Percentiles rank a stretch among this genome's conserved stretches.
Evolutionary conservation across 1,139 yeast species (phyloP).

Genomic region (Citeromyces hawaiiensis): DNA sequence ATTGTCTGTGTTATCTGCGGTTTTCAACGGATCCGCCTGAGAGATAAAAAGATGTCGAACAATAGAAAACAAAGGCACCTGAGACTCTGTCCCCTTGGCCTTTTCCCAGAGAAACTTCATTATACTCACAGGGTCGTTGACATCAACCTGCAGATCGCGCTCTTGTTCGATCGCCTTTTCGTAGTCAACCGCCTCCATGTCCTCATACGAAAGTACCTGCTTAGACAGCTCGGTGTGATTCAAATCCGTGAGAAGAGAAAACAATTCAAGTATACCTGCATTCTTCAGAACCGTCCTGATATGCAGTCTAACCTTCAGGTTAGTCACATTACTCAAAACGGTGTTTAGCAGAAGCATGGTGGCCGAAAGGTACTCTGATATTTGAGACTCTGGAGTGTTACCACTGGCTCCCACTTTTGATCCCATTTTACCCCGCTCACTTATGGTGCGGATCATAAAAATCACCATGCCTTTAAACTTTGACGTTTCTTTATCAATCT

Average conservation of each 20-base stretch:
- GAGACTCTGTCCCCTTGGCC: slow-evolving; percentile 59
- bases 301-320: slow-evolving; percentile 56
- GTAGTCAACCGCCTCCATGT: slow-evolving; percentile 57
- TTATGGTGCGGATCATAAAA: slow-evolving; percentile 59
- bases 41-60: slow-evolving; percentile 71
- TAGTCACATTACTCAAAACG: slow-evolving; percentile 52
- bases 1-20: slow-evolving; percentile 30
- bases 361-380: slow-evolving; percentile 69
- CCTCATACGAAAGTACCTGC: slow-evolving; percentile 54
- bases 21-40: slow-evolving; percentile 43
- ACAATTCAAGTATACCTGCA: slow-evolving; percentile 58
- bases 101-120: slow-evolving; percentile 58
- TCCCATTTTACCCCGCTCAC: slow-evolving; percentile 83
- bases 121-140: slow-evolving; percentile 66
- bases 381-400: slow-evolving; percentile 48
- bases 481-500: slow-evolving; percentile 10
- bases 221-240: slow-evolving; percentile 52
- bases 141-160: slow-evolving; percentile 42
- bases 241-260: slow-evolving; percentile 47
- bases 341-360: slow-evolving; percentile 69
- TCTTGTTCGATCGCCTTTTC: slow-evolving; percentile 49
- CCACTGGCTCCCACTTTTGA: slow-evolving; percentile 88
- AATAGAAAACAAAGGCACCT: slow-evolving; percentile 60
- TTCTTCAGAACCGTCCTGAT: slow-evolving; percentile 66
- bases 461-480: slow-evolving; percentile 49